Percentiles rank a stretch among this genome's conserved stretches.
Conservation (phyloP, 2,329 filamentous ascomycete genomes). For the Hypoxylon sp. region DNA sequence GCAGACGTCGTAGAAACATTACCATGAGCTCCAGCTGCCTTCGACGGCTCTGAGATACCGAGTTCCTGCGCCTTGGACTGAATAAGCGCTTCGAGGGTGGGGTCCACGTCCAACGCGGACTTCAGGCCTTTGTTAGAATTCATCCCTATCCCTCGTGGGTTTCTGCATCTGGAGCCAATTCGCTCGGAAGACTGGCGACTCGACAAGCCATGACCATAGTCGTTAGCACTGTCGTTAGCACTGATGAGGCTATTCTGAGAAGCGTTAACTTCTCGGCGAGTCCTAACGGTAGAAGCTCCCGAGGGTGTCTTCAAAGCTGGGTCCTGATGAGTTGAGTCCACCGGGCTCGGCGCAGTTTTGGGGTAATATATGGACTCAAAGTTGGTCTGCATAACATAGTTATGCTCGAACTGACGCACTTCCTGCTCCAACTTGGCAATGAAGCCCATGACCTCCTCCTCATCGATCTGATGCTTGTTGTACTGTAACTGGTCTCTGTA, state of each 20-base stretch:
- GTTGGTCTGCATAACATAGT: constrained; percentile 63
- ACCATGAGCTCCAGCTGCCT: constrained; percentile 54
- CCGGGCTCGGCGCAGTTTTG: constrained; percentile 50
- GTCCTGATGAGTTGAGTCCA: constrained; percentile 32
- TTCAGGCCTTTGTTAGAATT: constrained; percentile 47
- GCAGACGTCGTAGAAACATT: constrained; percentile 64
- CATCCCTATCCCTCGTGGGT: constrained; percentile 44
- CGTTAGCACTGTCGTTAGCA: constrained; percentile 37
- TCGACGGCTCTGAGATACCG: constrained; percentile 15
- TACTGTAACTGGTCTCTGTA: constrained; percentile 71
- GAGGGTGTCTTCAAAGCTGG: constrained; percentile 43
- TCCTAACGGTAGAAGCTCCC: constrained; percentile 48
- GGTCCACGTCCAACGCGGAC: constrained; percentile 41
- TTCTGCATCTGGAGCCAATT: constrained; percentile 31
- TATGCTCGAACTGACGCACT: constrained; percentile 65
- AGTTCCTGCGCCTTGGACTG: constrained; percentile 1
- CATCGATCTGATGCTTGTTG: constrained; percentile 74
- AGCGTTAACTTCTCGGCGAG: constrained; percentile 41
- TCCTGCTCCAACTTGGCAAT: constrained; percentile 59
- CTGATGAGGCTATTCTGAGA: constrained; percentile 45
- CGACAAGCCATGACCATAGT: constrained; percentile 24
- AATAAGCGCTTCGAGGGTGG: constrained; percentile 46
- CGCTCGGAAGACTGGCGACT: constrained; percentile 40
- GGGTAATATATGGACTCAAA: constrained; percentile 62
- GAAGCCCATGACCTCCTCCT: constrained; percentile 62